Conservation (phyloP, 2,329 filamentous ascomycete genomes). For the Colletotrichum navitas region DNA sequence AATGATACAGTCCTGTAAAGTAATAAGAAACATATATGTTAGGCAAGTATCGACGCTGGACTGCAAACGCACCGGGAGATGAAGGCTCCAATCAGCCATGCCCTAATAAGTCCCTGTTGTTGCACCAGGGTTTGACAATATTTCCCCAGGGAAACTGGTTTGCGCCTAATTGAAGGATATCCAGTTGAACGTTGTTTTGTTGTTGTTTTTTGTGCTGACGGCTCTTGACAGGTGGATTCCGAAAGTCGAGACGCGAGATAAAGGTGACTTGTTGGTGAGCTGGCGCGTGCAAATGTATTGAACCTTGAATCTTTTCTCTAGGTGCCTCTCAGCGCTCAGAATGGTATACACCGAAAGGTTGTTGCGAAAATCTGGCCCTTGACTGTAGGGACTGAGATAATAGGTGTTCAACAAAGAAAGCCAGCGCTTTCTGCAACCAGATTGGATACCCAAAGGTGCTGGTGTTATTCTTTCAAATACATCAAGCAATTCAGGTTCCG, state of each 20-base stretch:
- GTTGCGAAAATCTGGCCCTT: no score
- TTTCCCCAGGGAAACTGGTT: background rate
- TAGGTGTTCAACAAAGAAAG: background rate
- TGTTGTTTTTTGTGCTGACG: background rate
- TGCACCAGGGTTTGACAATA: background rate
- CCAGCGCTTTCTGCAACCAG: background rate
- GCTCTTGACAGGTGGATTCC: background rate
- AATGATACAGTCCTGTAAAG: background rate
- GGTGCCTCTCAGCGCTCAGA: no score
- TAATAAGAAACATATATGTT: background rate
- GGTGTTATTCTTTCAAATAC: background rate
- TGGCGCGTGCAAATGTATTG: no score
- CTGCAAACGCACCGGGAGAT: background rate
- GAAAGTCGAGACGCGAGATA: background rate
- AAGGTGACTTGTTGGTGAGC: background rate
- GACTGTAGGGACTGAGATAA: no score
- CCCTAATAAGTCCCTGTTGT: background rate
- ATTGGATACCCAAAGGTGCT: background rate
- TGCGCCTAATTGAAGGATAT: background rate
- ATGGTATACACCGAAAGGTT: no score
- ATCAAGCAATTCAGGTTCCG: background rate
- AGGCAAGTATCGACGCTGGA: no score
- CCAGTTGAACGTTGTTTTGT: background rate
- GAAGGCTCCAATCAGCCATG: background rate
- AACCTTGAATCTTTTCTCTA: no score